Percentiles rank a stretch among this genome's conserved stretches.
Conservation (phyloP, 805 yeast genomes). For the Candida coquimbonensis region DNA sequence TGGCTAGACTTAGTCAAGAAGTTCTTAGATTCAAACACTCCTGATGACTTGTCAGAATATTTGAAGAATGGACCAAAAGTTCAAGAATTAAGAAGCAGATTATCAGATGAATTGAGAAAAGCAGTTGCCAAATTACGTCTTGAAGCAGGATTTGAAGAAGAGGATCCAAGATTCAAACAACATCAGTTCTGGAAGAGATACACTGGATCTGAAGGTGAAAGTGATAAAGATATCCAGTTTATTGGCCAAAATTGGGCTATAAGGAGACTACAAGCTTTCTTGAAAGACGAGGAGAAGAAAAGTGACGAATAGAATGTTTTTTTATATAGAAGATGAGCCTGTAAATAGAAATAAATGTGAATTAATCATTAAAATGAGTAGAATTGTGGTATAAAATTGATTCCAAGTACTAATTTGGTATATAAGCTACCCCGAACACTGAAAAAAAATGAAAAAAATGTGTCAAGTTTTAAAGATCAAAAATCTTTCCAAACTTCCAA, state of each 20-base stretch:
- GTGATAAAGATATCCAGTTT: conserved; percentile 63
- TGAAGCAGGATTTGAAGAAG: conserved; percentile 40
- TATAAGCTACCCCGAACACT: too few species aligned
- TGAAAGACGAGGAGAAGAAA: conserved; percentile 21
- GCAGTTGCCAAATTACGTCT: conserved; percentile 46
- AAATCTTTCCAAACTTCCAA: too few species aligned
- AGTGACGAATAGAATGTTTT: background rate
- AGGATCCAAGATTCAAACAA: conserved; percentile 60
- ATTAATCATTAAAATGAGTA: background rate
- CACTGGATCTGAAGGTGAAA: conserved; percentile 56
- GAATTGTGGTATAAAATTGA: too few species aligned
- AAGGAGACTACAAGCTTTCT: conserved; percentile 51
- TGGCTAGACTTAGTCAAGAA: conserved; percentile 63
- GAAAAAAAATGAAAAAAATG: too few species aligned
- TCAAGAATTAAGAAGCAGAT: conserved; percentile 53
- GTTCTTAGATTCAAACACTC: conserved; percentile 42
- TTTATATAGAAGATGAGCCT: background rate
- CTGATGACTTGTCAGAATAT: conserved; percentile 52
- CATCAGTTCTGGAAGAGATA: conserved; percentile 72
- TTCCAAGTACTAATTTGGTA: too few species aligned
- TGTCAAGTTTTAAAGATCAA: too few species aligned
- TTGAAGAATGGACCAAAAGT: conserved; percentile 62
- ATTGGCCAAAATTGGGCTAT: conserved; percentile 83
- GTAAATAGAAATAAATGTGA: background rate
- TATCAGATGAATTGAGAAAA: conserved; percentile 63